Evolutionary conservation across 345 rosid genomes (phyloP), one percentile per base, ranked within the genome.

Genomic region (Hypericum perforatum): DNA sequence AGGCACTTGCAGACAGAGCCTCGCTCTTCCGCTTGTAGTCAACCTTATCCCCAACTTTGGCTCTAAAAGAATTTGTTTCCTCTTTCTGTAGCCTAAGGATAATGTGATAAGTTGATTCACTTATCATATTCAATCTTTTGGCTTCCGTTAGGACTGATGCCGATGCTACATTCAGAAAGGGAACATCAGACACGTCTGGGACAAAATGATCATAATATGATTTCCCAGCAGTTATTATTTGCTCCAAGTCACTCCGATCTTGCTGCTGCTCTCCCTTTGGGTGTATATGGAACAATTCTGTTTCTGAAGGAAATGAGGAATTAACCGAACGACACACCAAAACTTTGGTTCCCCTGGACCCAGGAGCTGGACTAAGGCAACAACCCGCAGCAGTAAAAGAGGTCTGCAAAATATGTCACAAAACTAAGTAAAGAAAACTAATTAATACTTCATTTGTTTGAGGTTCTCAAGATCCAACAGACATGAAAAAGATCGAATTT

Each of bases 301-400:
- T 59, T 60, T 75, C 78, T 1, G 77, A 76, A 45, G 81, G 86
- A 74, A 71, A 32, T 38, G 90, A 80, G 60, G 81, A 68, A 59
- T 75, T 56, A 57, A 73, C 78, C 47, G 90, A 87, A 77, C 83
- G 87, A 54, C 92, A 85, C 56, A 91, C 83, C 49, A 87, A 56
- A 43, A 76, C 53, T 74, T 91, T 73, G 47, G 90, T 66, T 60
- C 98, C 98, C 70, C 69, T 87, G 7, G 96, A 85, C 43, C 86
- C 76, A 16, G 95, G 92, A 74, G 81, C 86, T 1, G 98, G 95
- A 69, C 84, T 81, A 65, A 91, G 84, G 71, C 81, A 82, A 69
- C 98, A 91, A 59, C 96, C 98, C 67, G 95, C 85, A 45, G 84
- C 98, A 39, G 98, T 81, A 56, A 87, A 70, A 59, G 94, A 86